phyloP scores from a whole-genome alignment of 768 basidiomycete species.

The Suillus spraguei region DNA sequence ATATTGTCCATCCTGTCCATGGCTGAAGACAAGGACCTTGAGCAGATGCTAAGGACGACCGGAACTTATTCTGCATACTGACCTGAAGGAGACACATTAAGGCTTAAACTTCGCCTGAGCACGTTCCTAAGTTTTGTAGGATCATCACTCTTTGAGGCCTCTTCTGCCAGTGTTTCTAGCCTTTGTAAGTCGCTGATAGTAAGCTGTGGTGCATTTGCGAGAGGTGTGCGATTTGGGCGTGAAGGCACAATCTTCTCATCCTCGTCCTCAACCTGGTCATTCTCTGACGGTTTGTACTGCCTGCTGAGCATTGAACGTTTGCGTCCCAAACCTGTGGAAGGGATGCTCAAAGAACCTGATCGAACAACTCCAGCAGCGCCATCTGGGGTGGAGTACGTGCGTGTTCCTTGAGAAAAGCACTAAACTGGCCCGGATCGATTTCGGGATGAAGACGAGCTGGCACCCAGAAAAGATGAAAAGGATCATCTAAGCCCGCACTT shows the following conservation, averaged over 20 bases:
- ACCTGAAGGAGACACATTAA: conserved; percentile 87
- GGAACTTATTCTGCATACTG: conserved; percentile 36
- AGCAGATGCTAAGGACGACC: conserved; percentile 21
- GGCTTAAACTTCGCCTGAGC: conserved; percentile 83
- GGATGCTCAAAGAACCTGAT: conserved; percentile 45
- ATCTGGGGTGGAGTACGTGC: conserved; percentile 62
- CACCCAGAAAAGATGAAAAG: conserved; percentile 96
- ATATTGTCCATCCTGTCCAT: conserved; percentile 71
- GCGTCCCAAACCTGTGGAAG: conserved; percentile 61
- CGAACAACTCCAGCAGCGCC: conserved; percentile 42
- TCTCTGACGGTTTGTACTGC: conserved; percentile 83
- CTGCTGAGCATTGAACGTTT: conserved; percentile 94
- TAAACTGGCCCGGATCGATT: conserved; percentile 95
- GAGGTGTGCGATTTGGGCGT: conserved; percentile 66
- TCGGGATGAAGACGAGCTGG: conserved; percentile 96
- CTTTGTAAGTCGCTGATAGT: conserved; percentile 94
- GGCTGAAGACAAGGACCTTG: conserved; percentile 41
- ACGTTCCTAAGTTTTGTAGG: conserved; percentile 77
- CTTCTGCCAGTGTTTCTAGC: conserved; percentile 90
- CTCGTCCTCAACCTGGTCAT: conserved; percentile 75
- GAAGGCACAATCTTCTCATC: conserved; percentile 71
- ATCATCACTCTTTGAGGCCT: conserved; percentile 82
- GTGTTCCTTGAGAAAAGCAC: conserved; percentile 94
- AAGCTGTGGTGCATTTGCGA: conserved; percentile 78
- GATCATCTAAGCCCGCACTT: conserved; percentile 59